These are phyloP conservation scores for Striga asiatica DNA, from an alignment of 257 asterid genomes.

Conservation along the genomic window DNA sequence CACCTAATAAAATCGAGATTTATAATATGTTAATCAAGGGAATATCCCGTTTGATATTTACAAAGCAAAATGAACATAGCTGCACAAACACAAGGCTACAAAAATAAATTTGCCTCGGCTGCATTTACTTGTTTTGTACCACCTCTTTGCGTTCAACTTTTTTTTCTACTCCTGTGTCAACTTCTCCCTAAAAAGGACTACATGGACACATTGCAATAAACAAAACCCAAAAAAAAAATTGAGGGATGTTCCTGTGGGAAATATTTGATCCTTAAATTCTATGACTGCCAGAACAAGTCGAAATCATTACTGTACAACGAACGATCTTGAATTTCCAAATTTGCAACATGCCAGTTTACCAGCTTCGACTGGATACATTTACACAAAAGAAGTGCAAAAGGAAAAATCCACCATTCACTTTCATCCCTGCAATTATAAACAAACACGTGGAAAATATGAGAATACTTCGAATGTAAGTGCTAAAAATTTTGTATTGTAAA, in stretches of 20 bases:
- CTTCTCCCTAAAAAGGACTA: constrained; percentile 32
- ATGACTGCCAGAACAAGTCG: constrained; percentile 87
- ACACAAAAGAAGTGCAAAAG: constrained; percentile 69
- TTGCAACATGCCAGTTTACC: constrained; percentile 86
- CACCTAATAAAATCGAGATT: constrained; percentile 3
- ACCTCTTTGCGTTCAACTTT: constrained; percentile 17
- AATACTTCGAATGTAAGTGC: too few species aligned
- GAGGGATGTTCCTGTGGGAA: constrained; percentile 49
- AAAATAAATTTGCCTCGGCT: constrained; percentile 33
- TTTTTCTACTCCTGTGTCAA: constrained; percentile 47
- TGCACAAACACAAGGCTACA: constrained; percentile 43
- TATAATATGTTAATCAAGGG: constrained; percentile 8
- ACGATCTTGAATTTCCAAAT: constrained; percentile 92
- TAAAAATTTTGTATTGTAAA: not conserved
- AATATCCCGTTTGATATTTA: constrained; percentile 38
- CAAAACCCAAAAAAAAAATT: constrained; percentile 42
- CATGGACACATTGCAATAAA: constrained; percentile 21
- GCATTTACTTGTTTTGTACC: constrained; percentile 23
- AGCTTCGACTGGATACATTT: constrained; percentile 86
- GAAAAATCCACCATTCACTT: constrained; percentile 99
- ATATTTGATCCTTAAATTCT: constrained; percentile 23
- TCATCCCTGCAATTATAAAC: constrained; percentile 69
- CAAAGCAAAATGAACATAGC: constrained; percentile 32
- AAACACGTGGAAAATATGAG: not conserved
- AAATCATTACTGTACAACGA: constrained; percentile 87